Base-by-base conservation (phyloP, 2,329 filamentous ascomycete genomes). In the Hymenoscyphus fraxineus region DNA sequence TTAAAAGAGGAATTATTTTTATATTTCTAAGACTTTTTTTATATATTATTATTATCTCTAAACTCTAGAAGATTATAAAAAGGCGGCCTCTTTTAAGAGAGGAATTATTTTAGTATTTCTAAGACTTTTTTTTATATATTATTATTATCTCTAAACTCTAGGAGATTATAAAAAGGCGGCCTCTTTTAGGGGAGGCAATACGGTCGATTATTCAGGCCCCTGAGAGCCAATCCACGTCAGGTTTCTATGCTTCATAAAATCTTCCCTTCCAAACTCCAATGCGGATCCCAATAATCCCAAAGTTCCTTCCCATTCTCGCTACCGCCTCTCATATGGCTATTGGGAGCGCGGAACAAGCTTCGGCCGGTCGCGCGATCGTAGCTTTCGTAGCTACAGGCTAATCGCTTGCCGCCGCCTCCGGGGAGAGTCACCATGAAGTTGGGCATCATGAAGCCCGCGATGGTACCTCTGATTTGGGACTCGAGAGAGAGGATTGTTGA, bases 401-500 rank as follows among this genome's bases (percentile, higher is more conserved):
- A 22, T 22, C 41, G 40, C 44, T 60, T 60, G 10, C 59, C 59
- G 19, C 59, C 59, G 15, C 44, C 59, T n/a, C 40, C 59, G 15
- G 59, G 59, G n/a, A 60, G 44, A 38, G 44, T 44, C 4, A 60
- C 40, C 13, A 60, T 41, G 40, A 60, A 60, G n/a, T 39, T 41
- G 38, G 59, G 59, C 59, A 60, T 54, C 59, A 60, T 51, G 59
- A 60, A 60, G 40, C 59, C 59, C 27, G 59, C 59, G 22, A 60
- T 60, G 31, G 40, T 35, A 16, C 59, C 59, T 32, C 59, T 41
- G 19, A 60, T 54, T 9, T 27, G 40, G 16, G 22, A 32, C 35
- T 60, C 59, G 19, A 60, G 40, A 13, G 27, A 16, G 22, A 60
- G 44, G 39, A 47, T 60, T 19, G 40, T 54, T 32, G 59, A 47